Percentiles rank a stretch among this genome's conserved stretches.
phyloP scores from a whole-genome alignment of 2,329 filamentous ascomycete species.

The Stemphylium beticola region DNA sequence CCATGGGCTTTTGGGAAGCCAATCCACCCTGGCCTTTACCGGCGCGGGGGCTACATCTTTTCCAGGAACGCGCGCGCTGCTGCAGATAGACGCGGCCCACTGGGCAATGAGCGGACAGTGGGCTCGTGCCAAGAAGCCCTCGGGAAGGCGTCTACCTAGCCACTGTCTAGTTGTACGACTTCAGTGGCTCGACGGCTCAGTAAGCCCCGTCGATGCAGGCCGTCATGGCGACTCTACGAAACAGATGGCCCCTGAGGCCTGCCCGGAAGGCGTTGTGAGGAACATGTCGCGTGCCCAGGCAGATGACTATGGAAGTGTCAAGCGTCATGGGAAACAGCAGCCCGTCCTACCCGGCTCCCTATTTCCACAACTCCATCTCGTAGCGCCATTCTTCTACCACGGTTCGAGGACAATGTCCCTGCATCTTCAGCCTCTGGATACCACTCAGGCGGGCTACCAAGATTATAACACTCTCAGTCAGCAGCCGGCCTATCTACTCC shows the following conservation, averaged over 20 bases:
- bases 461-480: not conserved
- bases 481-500: not conserved
- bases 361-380: not conserved
- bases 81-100: slow-evolving; percentile 19
- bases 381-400: not conserved
- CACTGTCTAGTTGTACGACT: slow-evolving; percentile 6
- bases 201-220: not conserved
- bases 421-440: too few species aligned
- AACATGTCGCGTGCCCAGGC: slow-evolving; percentile 13
- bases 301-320: not conserved
- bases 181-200: too few species aligned
- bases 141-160: slow-evolving; percentile 9
- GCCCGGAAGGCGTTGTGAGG: not conserved
- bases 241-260: not conserved
- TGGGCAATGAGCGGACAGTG: slow-evolving; percentile 8
- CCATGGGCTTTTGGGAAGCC: slow-evolving; percentile 12
- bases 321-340: slow-evolving; percentile 1
- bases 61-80: slow-evolving; percentile 24
- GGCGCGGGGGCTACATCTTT: slow-evolving; percentile 13
- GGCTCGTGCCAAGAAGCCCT: slow-evolving; percentile 13
- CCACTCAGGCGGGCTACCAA: too few species aligned
- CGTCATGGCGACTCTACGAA: not conserved
- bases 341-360: slow-evolving; percentile 1
- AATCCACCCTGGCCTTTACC: slow-evolving; percentile 11
- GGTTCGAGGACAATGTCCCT: too few species aligned